phyloP scores from a whole-genome alignment of 495 filamentous ascomycete genomes.

The Aspergillus conjunctus region DNA sequence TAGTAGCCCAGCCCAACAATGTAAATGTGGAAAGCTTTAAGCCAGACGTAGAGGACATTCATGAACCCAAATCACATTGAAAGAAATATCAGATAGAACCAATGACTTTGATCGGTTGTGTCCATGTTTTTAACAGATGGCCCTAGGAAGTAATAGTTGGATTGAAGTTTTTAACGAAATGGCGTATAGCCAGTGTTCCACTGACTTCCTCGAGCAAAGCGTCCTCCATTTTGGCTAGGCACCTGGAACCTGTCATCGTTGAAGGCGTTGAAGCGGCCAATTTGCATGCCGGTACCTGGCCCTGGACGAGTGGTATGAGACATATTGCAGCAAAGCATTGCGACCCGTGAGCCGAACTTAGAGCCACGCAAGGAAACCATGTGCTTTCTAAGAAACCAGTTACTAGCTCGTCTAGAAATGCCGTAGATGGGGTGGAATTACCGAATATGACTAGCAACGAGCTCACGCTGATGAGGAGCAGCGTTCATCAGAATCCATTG shows the following conservation, averaged over 20 bases:
- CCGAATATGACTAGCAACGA: constrained; percentile 91
- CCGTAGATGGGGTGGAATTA: constrained; percentile 27
- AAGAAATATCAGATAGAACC: constrained; percentile 18
- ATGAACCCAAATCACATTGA: constrained; percentile 23
- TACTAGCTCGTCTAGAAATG: constrained; percentile 8
- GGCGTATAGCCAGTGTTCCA: constrained; percentile 43
- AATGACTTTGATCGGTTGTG: constrained; percentile 9
- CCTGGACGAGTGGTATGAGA: constrained; percentile 81
- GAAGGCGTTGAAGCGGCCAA: constrained; percentile 60
- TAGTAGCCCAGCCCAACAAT: constrained; percentile 6
- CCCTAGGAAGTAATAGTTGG: not conserved
- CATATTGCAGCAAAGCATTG: constrained; percentile 98
- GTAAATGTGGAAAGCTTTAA: constrained; percentile 19
- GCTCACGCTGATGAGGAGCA: constrained; percentile 81
- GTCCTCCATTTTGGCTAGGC: constrained; percentile 31
- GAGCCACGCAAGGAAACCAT: constrained; percentile 99
- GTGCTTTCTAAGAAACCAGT: constrained; percentile 67
- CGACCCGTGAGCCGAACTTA: constrained; percentile 96
- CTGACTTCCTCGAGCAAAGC: constrained; percentile 41
- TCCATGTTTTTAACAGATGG: constrained; percentile 12
- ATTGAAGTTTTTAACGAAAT: constrained; percentile 34
- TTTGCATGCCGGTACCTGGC: constrained; percentile 69
- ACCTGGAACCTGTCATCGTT: constrained; percentile 47
- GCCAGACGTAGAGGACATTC: constrained; percentile 14
- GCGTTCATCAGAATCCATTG: constrained; percentile 94